phyloP scores from a whole-genome alignment of 2,329 filamentous ascomycete species.

The Thelonectria blattea region DNA sequence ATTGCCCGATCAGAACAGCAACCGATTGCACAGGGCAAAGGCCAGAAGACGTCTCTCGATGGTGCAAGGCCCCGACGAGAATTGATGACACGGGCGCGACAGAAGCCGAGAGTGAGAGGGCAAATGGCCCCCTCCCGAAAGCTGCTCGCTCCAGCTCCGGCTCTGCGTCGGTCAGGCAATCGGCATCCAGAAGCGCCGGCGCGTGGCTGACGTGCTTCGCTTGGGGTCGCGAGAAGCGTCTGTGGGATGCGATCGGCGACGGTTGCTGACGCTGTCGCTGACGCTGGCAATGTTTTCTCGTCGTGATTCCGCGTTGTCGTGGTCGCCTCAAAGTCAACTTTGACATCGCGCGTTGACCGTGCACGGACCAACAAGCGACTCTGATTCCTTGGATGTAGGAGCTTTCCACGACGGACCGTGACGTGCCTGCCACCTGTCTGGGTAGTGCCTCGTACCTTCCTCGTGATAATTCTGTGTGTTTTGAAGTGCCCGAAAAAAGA shows the following conservation, averaged over 20 bases:
- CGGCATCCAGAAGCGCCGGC: conserved; percentile 31
- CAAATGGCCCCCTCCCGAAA: conserved; percentile 35
- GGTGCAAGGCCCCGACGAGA: conserved; percentile 17
- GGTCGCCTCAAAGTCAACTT: neutral
- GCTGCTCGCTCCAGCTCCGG: conserved; percentile 27
- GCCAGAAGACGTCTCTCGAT: neutral
- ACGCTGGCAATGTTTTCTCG: conserved; percentile 4
- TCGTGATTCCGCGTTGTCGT: neutral
- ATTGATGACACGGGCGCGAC: conserved; percentile 18
- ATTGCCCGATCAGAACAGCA: neutral
- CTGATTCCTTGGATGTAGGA: neutral
- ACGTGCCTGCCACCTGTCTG: no score
- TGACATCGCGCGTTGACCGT: neutral
- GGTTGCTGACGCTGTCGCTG: conserved; percentile 3
- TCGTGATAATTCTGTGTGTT: no score
- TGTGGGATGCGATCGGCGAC: conserved; percentile 16
- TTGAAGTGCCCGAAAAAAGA: no score
- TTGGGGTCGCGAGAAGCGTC: conserved; percentile 13
- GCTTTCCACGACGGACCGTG: no score
- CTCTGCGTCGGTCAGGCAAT: conserved; percentile 27
- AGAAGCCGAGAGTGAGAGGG: conserved; percentile 18
- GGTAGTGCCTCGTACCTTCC: no score
- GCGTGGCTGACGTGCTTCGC: conserved; percentile 19
- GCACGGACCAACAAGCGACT: neutral
- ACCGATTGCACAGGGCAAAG: neutral